Evolutionary conservation across 2,329 filamentous ascomycete species (phyloP), one percentile per base, ranked within the genome.

Genomic region (Zasmidium cellare): DNA sequence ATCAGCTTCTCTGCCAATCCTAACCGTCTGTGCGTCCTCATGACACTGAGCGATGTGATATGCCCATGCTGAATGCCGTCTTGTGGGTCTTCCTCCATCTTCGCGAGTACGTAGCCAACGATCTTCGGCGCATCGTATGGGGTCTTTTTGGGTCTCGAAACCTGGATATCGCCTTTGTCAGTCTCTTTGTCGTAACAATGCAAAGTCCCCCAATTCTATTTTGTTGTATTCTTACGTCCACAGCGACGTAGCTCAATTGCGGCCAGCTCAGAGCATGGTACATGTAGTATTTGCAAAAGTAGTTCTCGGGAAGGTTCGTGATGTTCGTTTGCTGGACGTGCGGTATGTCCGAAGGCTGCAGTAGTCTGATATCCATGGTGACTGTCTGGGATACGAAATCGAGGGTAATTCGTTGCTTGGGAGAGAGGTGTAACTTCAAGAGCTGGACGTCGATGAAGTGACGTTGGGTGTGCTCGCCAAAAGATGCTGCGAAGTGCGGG

Each of bases 251-350:
- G 77, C 89, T 93, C 65, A 99, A 86, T 79, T 97, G 93, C 47
- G 94, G 94, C 94, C 94, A 99, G 69, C 92, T 96, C 66, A 97
- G 87, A 16, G 93, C 92, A 78, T 99, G 94, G 84, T 99, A 99
- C 72, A 99, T 87, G 81, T 99, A 99, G 84, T 99, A 99, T 84
- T 99, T 99, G 79, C 96, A 90, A 76, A 97, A 97, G 85, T 99
- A 99, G 83, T 99, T 99, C 78, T 99, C 94, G 65, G 94, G 94
- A 54, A 99, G 84, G 81, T 99, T 99, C 75, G 96, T 96, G 74
- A 99, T 92, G 82, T 99, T 97, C 73, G 93, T 93, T 77, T 96
- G 92, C 80, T 99, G 94, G 74, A 99, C 92, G 73, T 94, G 87
- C 66, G 91, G 91, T 65, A 96, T 90, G 78, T 96, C 91, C 63